Conservation (phyloP, 2,329 filamentous ascomycete genomes). For the Penicillium sp. region DNA sequence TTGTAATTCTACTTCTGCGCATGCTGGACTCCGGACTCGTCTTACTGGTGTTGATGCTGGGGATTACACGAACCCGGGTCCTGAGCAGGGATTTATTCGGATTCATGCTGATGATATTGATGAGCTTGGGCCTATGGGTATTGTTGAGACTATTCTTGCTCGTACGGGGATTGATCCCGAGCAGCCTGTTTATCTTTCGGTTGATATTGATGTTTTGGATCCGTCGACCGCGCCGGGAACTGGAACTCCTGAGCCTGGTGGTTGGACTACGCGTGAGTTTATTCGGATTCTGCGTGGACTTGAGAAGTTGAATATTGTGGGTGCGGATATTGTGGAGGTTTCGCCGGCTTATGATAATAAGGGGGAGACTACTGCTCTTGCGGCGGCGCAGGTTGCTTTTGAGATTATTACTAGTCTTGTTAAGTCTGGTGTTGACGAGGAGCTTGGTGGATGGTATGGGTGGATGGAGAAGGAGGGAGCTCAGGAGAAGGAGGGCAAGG, state of each 20-base stretch:
- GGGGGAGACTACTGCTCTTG: conserved; percentile 78
- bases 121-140: conserved; percentile 69
- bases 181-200: conserved; percentile 75
- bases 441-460: conserved; percentile 45
- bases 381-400: conserved; percentile 79
- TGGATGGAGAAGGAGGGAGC: conserved; percentile 23
- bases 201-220: conserved; percentile 81
- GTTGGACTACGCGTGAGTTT: conserved; percentile 86
- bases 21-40: conserved; percentile 78
- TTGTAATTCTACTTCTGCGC: conserved; percentile 70
- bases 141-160: conserved; percentile 69
- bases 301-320: conserved; percentile 79
- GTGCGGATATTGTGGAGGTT: conserved; percentile 88
- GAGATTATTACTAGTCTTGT: conserved; percentile 71
- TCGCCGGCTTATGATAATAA: conserved; percentile 78
- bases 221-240: conserved; percentile 71
- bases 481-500: conserved; percentile 22
- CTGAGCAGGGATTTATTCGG: conserved; percentile 73
- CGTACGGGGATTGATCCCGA: conserved; percentile 65
- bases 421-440: conserved; percentile 44
- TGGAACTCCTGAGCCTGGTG: conserved; percentile 85
- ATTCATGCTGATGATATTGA: conserved; percentile 87
- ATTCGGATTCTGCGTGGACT: conserved; percentile 80
- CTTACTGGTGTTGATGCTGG: conserved; percentile 64
- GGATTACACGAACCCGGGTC: conserved; percentile 69